phyloP scores from a whole-genome alignment of 1,284 basidiomycete species.

The Irpex lacteus region DNA sequence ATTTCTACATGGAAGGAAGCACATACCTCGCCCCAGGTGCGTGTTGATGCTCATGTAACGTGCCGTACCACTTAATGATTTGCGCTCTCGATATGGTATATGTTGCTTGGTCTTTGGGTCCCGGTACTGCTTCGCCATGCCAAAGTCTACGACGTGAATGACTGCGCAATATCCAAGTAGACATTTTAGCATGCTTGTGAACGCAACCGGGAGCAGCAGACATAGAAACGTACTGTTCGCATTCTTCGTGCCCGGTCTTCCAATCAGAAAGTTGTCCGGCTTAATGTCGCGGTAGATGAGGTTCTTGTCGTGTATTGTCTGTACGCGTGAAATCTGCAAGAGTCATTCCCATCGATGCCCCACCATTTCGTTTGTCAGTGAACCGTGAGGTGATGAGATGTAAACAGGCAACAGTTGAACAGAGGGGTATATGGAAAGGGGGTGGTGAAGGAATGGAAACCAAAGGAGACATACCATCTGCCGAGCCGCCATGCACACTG shows the following conservation, averaged over 20 bases:
- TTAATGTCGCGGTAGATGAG: slow-evolving; percentile 99
- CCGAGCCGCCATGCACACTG: slow-evolving; percentile 97
- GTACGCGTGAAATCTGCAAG: slow-evolving; percentile 87
- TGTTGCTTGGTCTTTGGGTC: slow-evolving; percentile 98
- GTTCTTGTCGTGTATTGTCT: slow-evolving; percentile 97
- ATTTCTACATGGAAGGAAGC: not conserved
- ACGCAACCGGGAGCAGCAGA: not conserved
- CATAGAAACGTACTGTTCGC: slow-evolving; percentile 53
- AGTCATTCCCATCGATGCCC: not conserved
- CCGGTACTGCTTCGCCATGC: slow-evolving; percentile 98
- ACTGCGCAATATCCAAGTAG: not conserved
- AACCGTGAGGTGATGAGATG: not conserved
- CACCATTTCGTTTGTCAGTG: not conserved
- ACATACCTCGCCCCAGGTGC: slow-evolving; percentile 73
- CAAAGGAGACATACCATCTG: slow-evolving; percentile 79
- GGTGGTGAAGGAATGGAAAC: not conserved
- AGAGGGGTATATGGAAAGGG: not conserved
- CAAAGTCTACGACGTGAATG: slow-evolving; percentile 50
- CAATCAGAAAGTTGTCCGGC: slow-evolving; percentile 98
- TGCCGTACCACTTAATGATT: slow-evolving; percentile 95
- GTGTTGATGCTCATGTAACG: slow-evolving; percentile 99
- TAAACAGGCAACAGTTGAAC: not conserved
- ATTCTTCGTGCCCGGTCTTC: slow-evolving; percentile 88
- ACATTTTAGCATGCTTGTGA: not conserved
- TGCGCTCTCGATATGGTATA: slow-evolving; percentile 98